Evolutionary conservation across 2,329 filamentous ascomycete genomes (phyloP).

Genomic region (Cladophialophora yegresii): DNA sequence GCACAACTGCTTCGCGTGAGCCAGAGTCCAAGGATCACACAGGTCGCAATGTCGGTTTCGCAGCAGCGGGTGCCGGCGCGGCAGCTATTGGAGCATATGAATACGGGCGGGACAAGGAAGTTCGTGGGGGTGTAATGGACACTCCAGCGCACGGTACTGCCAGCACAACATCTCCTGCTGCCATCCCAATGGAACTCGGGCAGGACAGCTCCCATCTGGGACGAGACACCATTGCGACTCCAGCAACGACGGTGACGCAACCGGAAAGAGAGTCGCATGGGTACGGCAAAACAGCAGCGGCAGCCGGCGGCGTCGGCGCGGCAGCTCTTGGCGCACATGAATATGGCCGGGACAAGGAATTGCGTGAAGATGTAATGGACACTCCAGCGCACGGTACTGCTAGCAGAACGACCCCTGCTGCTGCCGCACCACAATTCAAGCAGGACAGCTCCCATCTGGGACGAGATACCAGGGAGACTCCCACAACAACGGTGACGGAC

Average conservation of each 20-base stretch:
- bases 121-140: not conserved
- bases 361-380: not conserved
- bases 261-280: not conserved
- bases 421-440: not conserved
- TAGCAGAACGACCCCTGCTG: not conserved
- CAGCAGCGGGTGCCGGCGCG: slow-evolving; percentile 24
- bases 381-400: not conserved
- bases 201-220: not conserved
- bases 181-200: not conserved
- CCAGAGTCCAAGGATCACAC: slow-evolving; percentile 17
- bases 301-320: slow-evolving; percentile 21
- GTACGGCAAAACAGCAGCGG: slow-evolving; percentile 16
- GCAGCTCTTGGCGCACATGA: slow-evolving; percentile 22
- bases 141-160: not conserved
- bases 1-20: slow-evolving; percentile 17
- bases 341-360: not conserved
- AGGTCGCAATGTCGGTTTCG: slow-evolving; percentile 23
- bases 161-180: not conserved
- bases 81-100: slow-evolving; percentile 22
- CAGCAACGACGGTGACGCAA: not conserved
- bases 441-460: not conserved
- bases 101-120: not conserved
- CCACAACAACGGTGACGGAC: not conserved
- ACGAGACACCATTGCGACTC: not conserved
- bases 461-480: not conserved